Evolutionary conservation across 805 yeast species (phyloP).

Genomic region (Priceomyces fermenticarens): DNA sequence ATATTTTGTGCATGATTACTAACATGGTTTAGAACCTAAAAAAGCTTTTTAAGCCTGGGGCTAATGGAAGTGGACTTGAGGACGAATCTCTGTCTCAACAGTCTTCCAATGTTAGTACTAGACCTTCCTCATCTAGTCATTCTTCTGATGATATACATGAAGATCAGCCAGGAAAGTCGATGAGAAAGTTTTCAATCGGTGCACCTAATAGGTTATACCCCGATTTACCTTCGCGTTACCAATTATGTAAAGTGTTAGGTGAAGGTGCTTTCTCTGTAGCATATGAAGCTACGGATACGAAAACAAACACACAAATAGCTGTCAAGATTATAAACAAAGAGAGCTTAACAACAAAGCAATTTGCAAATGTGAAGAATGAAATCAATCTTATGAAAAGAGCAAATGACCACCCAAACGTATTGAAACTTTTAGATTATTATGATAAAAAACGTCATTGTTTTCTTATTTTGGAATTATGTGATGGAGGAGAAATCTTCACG

Average conservation of each 20-base stretch:
- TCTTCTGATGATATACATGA: neutral
- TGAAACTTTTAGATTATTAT: constrained; percentile 50
- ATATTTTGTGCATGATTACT: neutral
- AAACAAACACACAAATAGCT: constrained; percentile 52
- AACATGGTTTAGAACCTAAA: constrained; percentile 1
- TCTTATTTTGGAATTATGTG: constrained; percentile 62
- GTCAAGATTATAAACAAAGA: constrained; percentile 71
- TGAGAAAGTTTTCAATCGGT: constrained; percentile 3
- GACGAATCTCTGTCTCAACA: constrained; percentile 2
- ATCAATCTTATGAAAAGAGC: constrained; percentile 69
- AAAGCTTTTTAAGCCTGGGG: neutral
- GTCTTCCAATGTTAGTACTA: neutral
- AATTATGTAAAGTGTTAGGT: constrained; percentile 45
- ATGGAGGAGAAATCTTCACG: constrained; percentile 80
- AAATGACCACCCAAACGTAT: constrained; percentile 56
- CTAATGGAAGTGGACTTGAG: neutral
- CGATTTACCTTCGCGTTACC: constrained; percentile 29
- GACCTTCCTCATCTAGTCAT: neutral
- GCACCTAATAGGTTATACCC: constrained; percentile 11
- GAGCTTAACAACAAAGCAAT: constrained; percentile 49
- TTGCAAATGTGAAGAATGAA: constrained; percentile 63
- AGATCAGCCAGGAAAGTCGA: constrained; percentile 1
- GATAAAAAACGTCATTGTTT: constrained; percentile 56
- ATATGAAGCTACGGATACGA: constrained; percentile 59
- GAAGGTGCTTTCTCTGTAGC: constrained; percentile 93